Conservation (phyloP, 2,329 filamentous ascomycete genomes). For the Trichoderma semiorbis region DNA sequence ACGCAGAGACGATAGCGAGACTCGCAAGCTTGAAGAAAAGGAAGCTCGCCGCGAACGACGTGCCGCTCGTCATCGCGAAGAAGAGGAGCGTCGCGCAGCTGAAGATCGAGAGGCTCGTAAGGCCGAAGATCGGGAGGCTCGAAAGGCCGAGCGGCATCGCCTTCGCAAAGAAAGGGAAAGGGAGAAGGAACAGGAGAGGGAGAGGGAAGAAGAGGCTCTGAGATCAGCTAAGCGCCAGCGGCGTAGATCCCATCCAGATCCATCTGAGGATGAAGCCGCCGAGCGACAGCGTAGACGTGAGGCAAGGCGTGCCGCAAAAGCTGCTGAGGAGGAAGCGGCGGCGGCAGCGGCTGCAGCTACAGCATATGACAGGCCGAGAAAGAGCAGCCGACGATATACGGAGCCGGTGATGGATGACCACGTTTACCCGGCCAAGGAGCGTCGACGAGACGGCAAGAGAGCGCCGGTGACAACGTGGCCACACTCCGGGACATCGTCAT, state of each 20-base stretch:
- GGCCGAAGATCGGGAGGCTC: constrained; percentile 35
- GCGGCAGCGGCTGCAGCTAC: constrained; percentile 19
- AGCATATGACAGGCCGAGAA: constrained; percentile 30
- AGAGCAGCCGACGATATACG: constrained; percentile 38
- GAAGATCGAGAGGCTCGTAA: constrained; percentile 35
- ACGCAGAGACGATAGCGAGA: constrained; percentile 56
- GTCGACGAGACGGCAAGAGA: constrained; percentile 35
- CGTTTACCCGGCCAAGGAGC: constrained; percentile 40
- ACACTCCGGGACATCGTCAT: constrained; percentile 61
- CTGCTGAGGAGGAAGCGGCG: constrained; percentile 37
- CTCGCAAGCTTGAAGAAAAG: constrained; percentile 52
- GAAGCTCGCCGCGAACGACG: constrained; percentile 56
- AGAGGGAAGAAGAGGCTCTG: constrained; percentile 45
- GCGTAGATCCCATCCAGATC: constrained; percentile 44
- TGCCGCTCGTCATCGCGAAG: constrained; percentile 46
- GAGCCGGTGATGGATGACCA: constrained; percentile 45
- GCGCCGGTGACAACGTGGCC: constrained; percentile 49
- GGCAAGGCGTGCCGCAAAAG: constrained; percentile 45
- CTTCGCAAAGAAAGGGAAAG: constrained; percentile 46
- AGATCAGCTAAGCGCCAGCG: constrained; percentile 46
- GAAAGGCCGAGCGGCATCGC: constrained; percentile 45
- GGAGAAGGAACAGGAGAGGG: constrained; percentile 35
- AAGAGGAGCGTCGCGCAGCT: constrained; percentile 46
- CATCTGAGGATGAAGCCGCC: constrained; percentile 48
- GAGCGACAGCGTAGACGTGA: constrained; percentile 54